These are phyloP conservation scores for Avena sativa DNA, from an alignment of 176 grass and related monocot species.

Conservation along the genomic window DNA sequence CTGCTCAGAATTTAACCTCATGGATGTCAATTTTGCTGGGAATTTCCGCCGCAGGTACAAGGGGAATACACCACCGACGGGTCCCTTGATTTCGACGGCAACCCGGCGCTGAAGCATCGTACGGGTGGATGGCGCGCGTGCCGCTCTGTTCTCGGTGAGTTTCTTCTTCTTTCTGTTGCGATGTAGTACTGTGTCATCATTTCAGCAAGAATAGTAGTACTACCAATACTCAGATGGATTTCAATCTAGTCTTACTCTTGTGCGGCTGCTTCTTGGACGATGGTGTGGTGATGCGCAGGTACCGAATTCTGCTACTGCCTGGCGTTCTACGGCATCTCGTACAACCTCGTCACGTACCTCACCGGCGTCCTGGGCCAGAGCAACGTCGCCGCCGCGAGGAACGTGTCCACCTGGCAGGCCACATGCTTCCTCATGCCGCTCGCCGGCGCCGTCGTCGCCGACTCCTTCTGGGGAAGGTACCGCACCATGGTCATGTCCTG, in stretches of 20 bases:
- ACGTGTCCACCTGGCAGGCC: conserved; percentile 54
- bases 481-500: conserved; percentile 45
- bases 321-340: conserved; percentile 38
- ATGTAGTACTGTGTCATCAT: neutral
- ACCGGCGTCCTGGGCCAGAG: conserved; percentile 45
- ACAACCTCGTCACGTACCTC: conserved; percentile 60
- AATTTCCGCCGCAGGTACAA: neutral
- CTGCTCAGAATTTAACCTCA: neutral
- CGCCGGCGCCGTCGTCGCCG: conserved; percentile 52
- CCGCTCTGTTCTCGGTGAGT: conserved; percentile 33
- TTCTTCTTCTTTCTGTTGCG: neutral
- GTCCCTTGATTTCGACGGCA: conserved; percentile 34
- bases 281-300: neutral
- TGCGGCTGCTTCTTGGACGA: neutral
- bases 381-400: conserved; percentile 44
- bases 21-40: neutral
- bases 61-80: conserved; percentile 35
- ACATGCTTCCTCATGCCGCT: conserved; percentile 52
- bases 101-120: conserved; percentile 34
- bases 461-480: conserved; percentile 59
- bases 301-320: conserved; percentile 54
- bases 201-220: no score
- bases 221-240: no score
- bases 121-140: conserved; percentile 46
- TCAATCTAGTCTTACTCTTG: neutral